Evolutionary conservation across 345 rosid species (phyloP).

Genomic region (Toxicodendron radicans): DNA sequence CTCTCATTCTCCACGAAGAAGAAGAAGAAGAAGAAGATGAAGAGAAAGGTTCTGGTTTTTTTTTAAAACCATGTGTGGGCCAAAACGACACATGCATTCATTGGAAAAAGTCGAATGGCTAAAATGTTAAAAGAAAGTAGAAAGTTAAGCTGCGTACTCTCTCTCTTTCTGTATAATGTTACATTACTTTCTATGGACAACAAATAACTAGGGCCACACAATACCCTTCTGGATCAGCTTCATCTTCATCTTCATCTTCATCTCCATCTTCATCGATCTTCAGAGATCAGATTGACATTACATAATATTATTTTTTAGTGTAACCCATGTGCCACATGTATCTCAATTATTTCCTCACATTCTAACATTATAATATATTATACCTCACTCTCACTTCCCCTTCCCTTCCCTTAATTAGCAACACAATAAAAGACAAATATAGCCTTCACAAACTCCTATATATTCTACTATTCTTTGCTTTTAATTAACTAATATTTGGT

Average conservation of each 20-base stretch:
- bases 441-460: too few relatives aligned
- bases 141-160: not conserved
- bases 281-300: not conserved
- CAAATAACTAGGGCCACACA: conserved; percentile 8
- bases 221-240: not conserved
- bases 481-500: too few relatives aligned
- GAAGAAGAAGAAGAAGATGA: not conserved
- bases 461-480: too few relatives aligned
- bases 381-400: too few relatives aligned
- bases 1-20: not conserved
- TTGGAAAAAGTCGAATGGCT: not conserved
- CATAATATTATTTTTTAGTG: not conserved
- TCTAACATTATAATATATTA: too few relatives aligned
- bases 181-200: not conserved
- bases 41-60: not conserved
- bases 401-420: too few relatives aligned
- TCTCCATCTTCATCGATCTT: not conserved
- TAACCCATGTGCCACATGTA: conserved; percentile 21
- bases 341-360: not conserved
- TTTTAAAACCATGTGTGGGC: not conserved
- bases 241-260: too few relatives aligned
- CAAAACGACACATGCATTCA: conserved; percentile 16
- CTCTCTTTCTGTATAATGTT: not conserved
- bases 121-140: not conserved
- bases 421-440: too few relatives aligned